Conservation (phyloP, 2,329 filamentous ascomycete species). For the Lomentospora prolificans region DNA sequence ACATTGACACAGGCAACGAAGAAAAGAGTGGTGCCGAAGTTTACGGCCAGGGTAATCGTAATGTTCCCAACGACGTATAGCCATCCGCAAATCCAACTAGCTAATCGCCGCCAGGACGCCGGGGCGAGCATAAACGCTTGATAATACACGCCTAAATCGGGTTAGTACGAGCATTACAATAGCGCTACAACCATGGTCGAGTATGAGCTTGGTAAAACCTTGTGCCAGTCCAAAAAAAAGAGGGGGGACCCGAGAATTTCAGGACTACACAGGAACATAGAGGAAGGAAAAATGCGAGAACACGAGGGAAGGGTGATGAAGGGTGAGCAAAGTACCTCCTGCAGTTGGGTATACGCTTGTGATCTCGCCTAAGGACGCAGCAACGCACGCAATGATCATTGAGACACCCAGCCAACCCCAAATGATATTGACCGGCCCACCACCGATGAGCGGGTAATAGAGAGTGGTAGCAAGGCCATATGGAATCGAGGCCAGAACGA, state of each 20-base stretch:
- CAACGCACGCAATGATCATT: slow-evolving; percentile 61
- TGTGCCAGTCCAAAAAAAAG: not conserved
- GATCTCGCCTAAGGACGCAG: slow-evolving; percentile 62
- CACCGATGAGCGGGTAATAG: slow-evolving; percentile 55
- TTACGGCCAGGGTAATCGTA: slow-evolving; percentile 73
- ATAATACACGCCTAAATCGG: slow-evolving; percentile 52
- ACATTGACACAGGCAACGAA: slow-evolving; percentile 46
- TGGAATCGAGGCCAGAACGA: slow-evolving; percentile 64
- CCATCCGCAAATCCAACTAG: slow-evolving; percentile 67
- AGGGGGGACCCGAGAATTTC: no score
- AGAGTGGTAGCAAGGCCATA: slow-evolving; percentile 65
- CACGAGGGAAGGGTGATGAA: no score
- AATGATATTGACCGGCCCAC: slow-evolving; percentile 59
- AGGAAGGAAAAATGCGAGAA: no score
- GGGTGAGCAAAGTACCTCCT: no score
- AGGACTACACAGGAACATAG: no score
- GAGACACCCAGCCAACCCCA: slow-evolving; percentile 64
- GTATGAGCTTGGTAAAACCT: not conserved
- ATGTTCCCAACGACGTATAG: slow-evolving; percentile 70
- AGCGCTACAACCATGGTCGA: not conserved
- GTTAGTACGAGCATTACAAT: slow-evolving; percentile 1
- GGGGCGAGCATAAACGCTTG: slow-evolving; percentile 67
- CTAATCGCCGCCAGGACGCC: slow-evolving; percentile 46
- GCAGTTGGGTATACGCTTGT: slow-evolving; percentile 69
- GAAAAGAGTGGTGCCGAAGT: slow-evolving; percentile 66